These are phyloP conservation scores for Botrytis fabae DNA, from an alignment of 2,329 filamentous ascomycete species.

Conservation along the genomic window DNA sequence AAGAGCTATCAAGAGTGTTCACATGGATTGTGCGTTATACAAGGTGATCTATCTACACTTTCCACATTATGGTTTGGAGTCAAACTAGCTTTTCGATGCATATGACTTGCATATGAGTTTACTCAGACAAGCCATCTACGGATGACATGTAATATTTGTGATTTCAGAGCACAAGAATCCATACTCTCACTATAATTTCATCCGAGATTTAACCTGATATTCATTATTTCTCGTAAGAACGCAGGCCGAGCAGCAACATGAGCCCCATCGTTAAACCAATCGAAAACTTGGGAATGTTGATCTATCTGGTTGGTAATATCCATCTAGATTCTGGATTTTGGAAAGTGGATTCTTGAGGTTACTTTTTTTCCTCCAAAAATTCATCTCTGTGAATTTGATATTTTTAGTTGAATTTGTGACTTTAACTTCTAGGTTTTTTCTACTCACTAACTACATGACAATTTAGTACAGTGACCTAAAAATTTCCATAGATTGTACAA, in stretches of 20 bases:
- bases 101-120: neutral
- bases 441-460: neutral
- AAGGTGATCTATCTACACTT: neutral
- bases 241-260: neutral
- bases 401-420: neutral
- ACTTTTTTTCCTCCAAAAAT: neutral
- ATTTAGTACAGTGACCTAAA: neutral
- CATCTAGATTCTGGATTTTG: no score
- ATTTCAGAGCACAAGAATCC: neutral
- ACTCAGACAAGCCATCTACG: neutral
- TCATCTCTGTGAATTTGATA: neutral
- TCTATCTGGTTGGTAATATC: neutral
- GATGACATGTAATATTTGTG: accelerated
- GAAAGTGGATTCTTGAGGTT: neutral
- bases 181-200: neutral
- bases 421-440: neutral
- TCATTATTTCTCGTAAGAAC: neutral
- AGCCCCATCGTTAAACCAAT: neutral
- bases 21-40: no score
- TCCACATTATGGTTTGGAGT: no score
- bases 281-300: neutral
- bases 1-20: no score
- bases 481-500: neutral
- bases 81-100: neutral
- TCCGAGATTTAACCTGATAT: neutral